Evolutionary conservation across 148 eudicot species (phyloP), one percentile per base, ranked within the genome.

Genomic region (Rhododendron henanense): DNA sequence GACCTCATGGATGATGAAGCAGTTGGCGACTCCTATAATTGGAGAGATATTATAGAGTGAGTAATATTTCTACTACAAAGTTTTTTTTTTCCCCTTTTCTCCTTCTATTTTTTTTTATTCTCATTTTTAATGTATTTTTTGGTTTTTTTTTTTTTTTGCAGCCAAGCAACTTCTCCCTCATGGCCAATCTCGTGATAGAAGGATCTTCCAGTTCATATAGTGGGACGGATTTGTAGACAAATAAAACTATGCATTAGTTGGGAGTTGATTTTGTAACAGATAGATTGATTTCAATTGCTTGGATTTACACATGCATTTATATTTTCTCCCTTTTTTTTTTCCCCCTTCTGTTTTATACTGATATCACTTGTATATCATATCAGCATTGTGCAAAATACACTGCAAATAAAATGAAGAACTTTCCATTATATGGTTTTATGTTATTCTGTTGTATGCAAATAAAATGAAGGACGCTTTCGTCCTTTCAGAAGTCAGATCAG

Each of bases 21-120:
- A 39, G 86, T 33, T 31, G 39, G 85, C 67, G 90, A 91, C 55
- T 83, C 87, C 11, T 92, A 92, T 25, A 67, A 67, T 82, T 92
- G 92, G 94, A 91, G 82, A 87, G 91, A 91, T 44, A 84, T 91
- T 83, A 87, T 92, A 3, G 88, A 91, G 94, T 92, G 86, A 88
- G 92, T 59, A 67, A 39, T 75, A 35, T 37, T 18, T 75, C n/a
- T 37, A 6, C 5, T 35, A 39, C 47, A 39, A 16, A 35, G 14
- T 25, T 31, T 35, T 61, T 65, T 53, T 10, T 2, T 53, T 6
- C 21, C 25, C 8, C 3, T 18, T 14, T 35, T 45, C 19, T 80
- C 25, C n/a, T 37, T 50, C 1, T 3, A 2, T 37, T 41, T 77
- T 74, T 50, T 16, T 41, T 41, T 41, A 0, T 53, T 5, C n/a